A percentile compares a stretch with the other conserved stretches of the same genome.
Evolutionary conservation across 257 asterid species (phyloP).

Genomic region (Ligustrum vulgare): DNA sequence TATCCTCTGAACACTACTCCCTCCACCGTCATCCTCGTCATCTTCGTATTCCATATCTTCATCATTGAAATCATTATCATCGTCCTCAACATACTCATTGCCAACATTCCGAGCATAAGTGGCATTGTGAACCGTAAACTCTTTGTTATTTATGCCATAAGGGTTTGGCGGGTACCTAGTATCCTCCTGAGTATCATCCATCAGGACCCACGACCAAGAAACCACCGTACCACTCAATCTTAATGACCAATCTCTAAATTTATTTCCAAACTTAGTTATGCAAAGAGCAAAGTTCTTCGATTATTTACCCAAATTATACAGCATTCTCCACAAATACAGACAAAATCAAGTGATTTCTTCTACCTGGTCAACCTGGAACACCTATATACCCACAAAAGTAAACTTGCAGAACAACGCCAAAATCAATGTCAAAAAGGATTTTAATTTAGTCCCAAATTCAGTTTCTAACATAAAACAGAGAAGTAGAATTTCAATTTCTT

Average conservation of each 20-base stretch:
- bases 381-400: conserved; percentile 13
- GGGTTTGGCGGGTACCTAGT: conserved; percentile 46
- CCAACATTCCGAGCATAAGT: conserved; percentile 37
- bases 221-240: not conserved
- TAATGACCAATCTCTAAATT: conserved; percentile 12
- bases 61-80: conserved; percentile 11
- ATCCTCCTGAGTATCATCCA: conserved; percentile 61
- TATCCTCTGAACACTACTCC: conserved; percentile 39
- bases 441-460: not conserved
- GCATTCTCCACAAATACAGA: not conserved
- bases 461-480: not conserved
- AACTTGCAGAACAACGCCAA: not conserved
- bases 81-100: conserved; percentile 31
- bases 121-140: conserved; percentile 25
- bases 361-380: conserved; percentile 10
- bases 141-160: conserved; percentile 35
- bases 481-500: not conserved
- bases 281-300: not conserved
- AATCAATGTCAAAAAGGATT: not conserved
- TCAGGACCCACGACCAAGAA: conserved; percentile 30
- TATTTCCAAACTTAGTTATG: not conserved
- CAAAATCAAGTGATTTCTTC: conserved; percentile 3
- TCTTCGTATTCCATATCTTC: conserved; percentile 26
- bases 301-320: not conserved
- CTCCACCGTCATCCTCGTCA: conserved; percentile 36